A percentile compares a stretch with the other conserved stretches of the same genome.
Evolutionary conservation across 2,329 filamentous ascomycete species (phyloP).

Genomic region (Fusarium sp.): DNA sequence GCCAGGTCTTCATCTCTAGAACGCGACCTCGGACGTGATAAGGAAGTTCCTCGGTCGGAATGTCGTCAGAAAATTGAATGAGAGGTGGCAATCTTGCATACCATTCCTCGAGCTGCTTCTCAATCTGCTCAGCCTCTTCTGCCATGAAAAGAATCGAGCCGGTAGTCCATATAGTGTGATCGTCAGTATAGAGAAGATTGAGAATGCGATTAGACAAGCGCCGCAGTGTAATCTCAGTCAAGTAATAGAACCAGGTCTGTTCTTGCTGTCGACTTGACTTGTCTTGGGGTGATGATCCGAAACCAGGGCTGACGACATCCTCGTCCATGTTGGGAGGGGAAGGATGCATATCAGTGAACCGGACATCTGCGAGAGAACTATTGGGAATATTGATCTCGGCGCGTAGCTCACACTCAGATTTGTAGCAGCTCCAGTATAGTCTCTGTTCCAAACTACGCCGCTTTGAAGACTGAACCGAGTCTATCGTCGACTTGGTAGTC

Average conservation of each 20-base stretch:
- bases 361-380: conserved; percentile 52
- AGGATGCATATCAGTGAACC: conserved; percentile 51
- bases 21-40: not conserved
- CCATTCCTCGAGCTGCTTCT: not conserved
- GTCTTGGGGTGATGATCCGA: not conserved
- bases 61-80: not conserved
- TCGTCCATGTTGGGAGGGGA: not conserved
- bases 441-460: not conserved
- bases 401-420: conserved; percentile 59
- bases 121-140: not conserved
- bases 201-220: not conserved
- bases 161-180: not conserved
- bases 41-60: not conserved
- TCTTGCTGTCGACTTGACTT: not conserved
- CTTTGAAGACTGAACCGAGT: not conserved
- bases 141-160: not conserved
- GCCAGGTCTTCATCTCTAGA: not conserved
- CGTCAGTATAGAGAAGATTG: not conserved
- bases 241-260: not conserved
- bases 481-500: not conserved
- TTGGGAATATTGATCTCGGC: conserved; percentile 57
- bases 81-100: not conserved
- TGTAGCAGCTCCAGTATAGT: conserved; percentile 60
- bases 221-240: not conserved
- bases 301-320: not conserved